phyloP scores from a whole-genome alignment of 306 rosid species.

The Chamaecrista fasciculata region DNA sequence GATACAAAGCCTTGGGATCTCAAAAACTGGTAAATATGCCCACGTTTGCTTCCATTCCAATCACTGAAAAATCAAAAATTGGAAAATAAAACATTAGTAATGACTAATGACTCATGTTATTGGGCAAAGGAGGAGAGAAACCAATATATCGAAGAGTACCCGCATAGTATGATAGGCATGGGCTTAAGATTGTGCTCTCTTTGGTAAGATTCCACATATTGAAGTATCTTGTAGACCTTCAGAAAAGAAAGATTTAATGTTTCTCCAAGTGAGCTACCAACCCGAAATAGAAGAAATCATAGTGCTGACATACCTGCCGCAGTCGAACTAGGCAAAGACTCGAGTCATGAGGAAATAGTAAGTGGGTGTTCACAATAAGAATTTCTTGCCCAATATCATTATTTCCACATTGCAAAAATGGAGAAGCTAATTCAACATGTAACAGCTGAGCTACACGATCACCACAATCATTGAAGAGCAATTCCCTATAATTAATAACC shows the following conservation, averaged over 20 bases:
- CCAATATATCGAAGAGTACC: constrained; percentile 43
- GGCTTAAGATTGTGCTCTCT: constrained; percentile 68
- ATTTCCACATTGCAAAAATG: constrained; percentile 30
- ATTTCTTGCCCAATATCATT: constrained; percentile 36
- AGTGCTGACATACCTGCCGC: constrained; percentile 41
- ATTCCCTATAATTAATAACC: constrained; percentile 44
- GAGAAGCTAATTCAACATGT: constrained; percentile 41
- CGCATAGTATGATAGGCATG: constrained; percentile 79
- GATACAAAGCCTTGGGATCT: constrained; percentile 86
- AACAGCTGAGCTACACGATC: constrained; percentile 58
- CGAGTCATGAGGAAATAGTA: constrained; percentile 54
- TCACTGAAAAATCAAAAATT: constrained; percentile 48
- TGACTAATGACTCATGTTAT: not conserved
- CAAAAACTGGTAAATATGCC: constrained; percentile 82
- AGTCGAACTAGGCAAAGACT: constrained; percentile 46
- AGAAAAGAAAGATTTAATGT: not conserved
- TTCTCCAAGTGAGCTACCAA: constrained; percentile 3
- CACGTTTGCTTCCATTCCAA: constrained; percentile 95
- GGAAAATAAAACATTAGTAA: not conserved
- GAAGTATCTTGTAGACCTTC: constrained; percentile 83
- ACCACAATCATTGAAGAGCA: constrained; percentile 50
- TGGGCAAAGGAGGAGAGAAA: not conserved
- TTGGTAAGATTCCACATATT: constrained; percentile 72
- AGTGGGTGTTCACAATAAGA: constrained; percentile 55
- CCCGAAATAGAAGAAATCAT: not conserved